Base-by-base conservation (phyloP, 352 stramenopile genomes). In the Pythium coloratum region DNA sequence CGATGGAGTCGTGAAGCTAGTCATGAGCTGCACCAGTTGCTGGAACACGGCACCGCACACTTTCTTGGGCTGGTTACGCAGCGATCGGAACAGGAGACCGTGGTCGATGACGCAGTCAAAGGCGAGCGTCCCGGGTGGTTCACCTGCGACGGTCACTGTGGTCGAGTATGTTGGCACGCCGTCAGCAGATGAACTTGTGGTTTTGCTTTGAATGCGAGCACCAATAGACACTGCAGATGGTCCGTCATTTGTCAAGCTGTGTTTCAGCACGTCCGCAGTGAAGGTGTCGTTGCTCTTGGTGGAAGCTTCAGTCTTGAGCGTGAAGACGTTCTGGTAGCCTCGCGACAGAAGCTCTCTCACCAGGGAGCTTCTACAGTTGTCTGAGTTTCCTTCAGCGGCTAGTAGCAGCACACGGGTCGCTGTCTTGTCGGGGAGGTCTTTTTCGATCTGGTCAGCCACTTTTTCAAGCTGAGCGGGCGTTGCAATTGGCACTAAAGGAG, bases 41-140 rank as follows among this genome's bases (percentile, higher is more conserved):
- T 84, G 60, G 40, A 91, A 88, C 26, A 86, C 72, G 2, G 46
- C 55, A 0, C 77, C 66, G 6, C 47, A 58, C 4, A 34, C 42
- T 36, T 80, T 85, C 47, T 86, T 86, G 0, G 76, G 57, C 36
- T 82, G 77, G 28, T 69, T 66, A 14, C 77, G 79, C 49, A 91
- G 81, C 10, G 79, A 72, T 18, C 69, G 74, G 53, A 78, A 84
- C 3, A 91, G 36, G 40, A 86, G 81, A 1, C 69, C 71, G 36
- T 71, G 58, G 53, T 91, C 83, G 2, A 91, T 26, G 16, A 91
- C 55, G 46, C 76, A 84, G 32, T 80, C 70, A 28, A 88, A 56
- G 40, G 14, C 24, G 40, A 49, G 18, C 5, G 4, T 16, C 24
- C 40, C 40, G 16, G 13, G 20, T 6, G 40, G 1, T 5, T 24